Evolutionary conservation across 768 basidiomycete genomes (phyloP).

Genomic region (Xerocomellus chrysenteron): DNA sequence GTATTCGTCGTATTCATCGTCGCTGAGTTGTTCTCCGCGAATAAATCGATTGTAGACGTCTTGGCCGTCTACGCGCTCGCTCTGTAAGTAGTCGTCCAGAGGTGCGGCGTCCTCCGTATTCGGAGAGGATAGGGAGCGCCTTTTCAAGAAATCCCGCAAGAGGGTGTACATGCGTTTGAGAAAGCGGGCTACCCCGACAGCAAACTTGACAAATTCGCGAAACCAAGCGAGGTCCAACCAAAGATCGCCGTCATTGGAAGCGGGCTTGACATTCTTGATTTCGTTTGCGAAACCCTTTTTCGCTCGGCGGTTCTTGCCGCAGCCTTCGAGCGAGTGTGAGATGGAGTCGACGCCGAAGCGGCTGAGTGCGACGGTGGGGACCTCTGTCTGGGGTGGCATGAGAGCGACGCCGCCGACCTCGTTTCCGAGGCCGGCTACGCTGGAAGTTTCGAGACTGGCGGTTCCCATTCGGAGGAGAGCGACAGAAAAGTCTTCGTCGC

Average conservation of each 20-base stretch:
- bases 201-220: slow-evolving; percentile 38
- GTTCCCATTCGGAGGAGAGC: slow-evolving; percentile 70
- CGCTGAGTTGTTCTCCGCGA: slow-evolving; percentile 53
- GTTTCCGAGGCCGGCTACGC: slow-evolving; percentile 68
- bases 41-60: slow-evolving; percentile 58
- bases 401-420: slow-evolving; percentile 59
- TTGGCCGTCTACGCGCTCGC: slow-evolving; percentile 29
- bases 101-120: slow-evolving; percentile 4
- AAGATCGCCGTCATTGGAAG: slow-evolving; percentile 36
- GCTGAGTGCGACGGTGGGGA: slow-evolving; percentile 39
- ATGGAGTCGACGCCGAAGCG: slow-evolving; percentile 43
- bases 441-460: slow-evolving; percentile 74
- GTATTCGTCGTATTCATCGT: slow-evolving; percentile 48
- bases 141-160: slow-evolving; percentile 19
- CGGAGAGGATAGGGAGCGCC: neutral
- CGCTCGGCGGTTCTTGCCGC: slow-evolving; percentile 20
- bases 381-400: slow-evolving; percentile 21
- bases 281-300: slow-evolving; percentile 50
- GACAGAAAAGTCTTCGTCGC: slow-evolving; percentile 74
- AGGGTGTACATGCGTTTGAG: slow-evolving; percentile 20
- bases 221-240: slow-evolving; percentile 43
- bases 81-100: slow-evolving; percentile 6
- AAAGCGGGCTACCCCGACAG: slow-evolving; percentile 28
- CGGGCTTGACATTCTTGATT: slow-evolving; percentile 42
- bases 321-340: slow-evolving; percentile 28